These are phyloP conservation scores for Galerina marginata DNA, from an alignment of 768 basidiomycete genomes.

Conservation along the genomic window DNA sequence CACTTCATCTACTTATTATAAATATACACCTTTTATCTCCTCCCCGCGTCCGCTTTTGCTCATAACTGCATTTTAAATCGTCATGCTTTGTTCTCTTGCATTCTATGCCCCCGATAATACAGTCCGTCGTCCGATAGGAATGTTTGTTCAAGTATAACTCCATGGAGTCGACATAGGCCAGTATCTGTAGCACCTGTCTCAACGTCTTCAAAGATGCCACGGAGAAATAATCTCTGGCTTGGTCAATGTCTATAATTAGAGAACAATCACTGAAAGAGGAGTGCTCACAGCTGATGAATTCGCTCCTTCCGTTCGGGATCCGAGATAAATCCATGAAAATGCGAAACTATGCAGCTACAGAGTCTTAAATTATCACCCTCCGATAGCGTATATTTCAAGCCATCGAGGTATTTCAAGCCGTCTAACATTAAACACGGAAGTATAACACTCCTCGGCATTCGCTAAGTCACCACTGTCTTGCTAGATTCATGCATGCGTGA, in stretches of 20 bases:
- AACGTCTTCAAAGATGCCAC: neutral
- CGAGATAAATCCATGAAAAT: constrained; percentile 7
- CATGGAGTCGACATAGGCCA: neutral
- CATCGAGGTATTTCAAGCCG: no score
- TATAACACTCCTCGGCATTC: no score
- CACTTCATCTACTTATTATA: constrained; percentile 5
- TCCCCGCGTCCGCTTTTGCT: neutral
- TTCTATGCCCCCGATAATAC: neutral
- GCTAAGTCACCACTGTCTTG: neutral
- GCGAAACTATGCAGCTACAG: no score
- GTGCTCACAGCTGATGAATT: no score
- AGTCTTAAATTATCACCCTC: no score
- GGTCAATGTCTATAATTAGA: no score
- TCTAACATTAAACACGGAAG: no score
- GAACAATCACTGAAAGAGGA: no score
- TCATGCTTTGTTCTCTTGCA: neutral
- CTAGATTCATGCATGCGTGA: neutral
- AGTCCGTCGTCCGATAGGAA: neutral
- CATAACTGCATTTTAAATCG: neutral
- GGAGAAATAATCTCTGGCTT: neutral
- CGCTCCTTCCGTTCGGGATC: neutral
- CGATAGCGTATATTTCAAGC: no score
- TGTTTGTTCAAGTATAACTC: neutral
- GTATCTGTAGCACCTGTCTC: neutral
- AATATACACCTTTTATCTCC: constrained; percentile 8